A percentile compares a stretch with the other conserved stretches of the same genome.
phyloP scores from a whole-genome alignment of 1,284 basidiomycete species.

The Wolfiporia cocos region DNA sequence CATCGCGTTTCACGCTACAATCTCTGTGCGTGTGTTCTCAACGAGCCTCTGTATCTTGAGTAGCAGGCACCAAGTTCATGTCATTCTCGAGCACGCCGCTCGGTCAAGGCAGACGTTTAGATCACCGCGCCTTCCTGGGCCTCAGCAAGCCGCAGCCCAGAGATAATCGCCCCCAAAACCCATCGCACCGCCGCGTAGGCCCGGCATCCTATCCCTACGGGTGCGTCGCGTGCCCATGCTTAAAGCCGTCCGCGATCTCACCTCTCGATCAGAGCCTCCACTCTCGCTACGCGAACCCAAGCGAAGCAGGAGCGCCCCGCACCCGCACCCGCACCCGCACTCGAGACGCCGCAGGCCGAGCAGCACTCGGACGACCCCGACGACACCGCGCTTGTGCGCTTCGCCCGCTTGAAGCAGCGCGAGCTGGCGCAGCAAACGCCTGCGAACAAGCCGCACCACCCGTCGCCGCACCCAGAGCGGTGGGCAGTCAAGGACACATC shows the following conservation, averaged over 20 bases:
- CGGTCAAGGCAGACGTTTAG: conserved; percentile 77
- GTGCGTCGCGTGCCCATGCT: conserved; percentile 32
- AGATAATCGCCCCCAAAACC: conserved; percentile 23
- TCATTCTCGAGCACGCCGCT: conserved; percentile 79
- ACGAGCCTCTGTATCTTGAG: too few relatives aligned
- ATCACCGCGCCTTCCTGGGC: conserved; percentile 71
- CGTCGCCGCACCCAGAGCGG: conserved; percentile 53
- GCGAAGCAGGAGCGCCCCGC: conserved; percentile 35
- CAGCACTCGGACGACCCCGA: conserved; percentile 31
- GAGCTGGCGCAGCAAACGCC: conserved; percentile 32
- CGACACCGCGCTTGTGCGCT: conserved; percentile 42
- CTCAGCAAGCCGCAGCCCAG: conserved; percentile 46
- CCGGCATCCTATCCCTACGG: conserved; percentile 65
- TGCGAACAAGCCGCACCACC: conserved; percentile 19
- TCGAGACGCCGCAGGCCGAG: conserved; percentile 12
- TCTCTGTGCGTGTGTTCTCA: too few relatives aligned
- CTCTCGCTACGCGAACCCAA: conserved; percentile 51
- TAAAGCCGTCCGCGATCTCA: too few relatives aligned
- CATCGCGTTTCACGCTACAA: too few relatives aligned
- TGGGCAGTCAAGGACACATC: conserved; percentile 75
- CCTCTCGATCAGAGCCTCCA: conserved; percentile 53
- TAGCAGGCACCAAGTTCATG: conserved; percentile 63
- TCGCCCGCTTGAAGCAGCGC: conserved; percentile 48
- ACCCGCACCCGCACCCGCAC: too few relatives aligned
- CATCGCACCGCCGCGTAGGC: conserved; percentile 32